phyloP scores from a whole-genome alignment of 495 filamentous ascomycete genomes.

The Acidiella bohemica region DNA sequence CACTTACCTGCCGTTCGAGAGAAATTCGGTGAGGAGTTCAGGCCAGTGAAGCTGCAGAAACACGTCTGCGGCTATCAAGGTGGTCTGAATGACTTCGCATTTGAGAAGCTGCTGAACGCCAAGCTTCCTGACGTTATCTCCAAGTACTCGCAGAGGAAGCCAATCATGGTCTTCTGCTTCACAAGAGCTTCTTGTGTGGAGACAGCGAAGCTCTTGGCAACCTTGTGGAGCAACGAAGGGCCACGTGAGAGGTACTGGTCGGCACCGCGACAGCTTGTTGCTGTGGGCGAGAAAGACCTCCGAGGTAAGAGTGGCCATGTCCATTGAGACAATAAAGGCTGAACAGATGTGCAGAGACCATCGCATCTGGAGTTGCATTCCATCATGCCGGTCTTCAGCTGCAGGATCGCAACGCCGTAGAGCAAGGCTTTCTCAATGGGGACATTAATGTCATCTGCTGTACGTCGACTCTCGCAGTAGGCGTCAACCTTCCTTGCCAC shows the following conservation, averaged over 20 bases:
- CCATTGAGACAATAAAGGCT: no score
- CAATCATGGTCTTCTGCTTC: slow-evolving; percentile 87
- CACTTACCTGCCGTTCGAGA: slow-evolving; percentile 58
- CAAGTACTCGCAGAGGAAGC: slow-evolving; percentile 64
- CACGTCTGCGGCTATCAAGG: slow-evolving; percentile 66
- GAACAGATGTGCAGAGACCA: slow-evolving; percentile 32
- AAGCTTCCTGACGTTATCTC: slow-evolving; percentile 67
- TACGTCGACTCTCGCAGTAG: slow-evolving; percentile 86
- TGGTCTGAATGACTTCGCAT: slow-evolving; percentile 65
- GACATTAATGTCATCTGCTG: slow-evolving; percentile 83
- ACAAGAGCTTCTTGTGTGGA: slow-evolving; percentile 62
- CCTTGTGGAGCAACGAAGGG: slow-evolving; percentile 46
- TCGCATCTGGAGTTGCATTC: slow-evolving; percentile 68
- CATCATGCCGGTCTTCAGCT: slow-evolving; percentile 80
- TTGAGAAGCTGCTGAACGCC: slow-evolving; percentile 64
- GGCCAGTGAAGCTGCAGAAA: slow-evolving; percentile 78
- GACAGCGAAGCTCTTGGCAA: slow-evolving; percentile 62
- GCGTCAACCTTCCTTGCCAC: slow-evolving; percentile 86
- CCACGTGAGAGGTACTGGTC: slow-evolving; percentile 53
- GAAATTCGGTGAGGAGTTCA: slow-evolving; percentile 81
- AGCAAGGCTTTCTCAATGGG: slow-evolving; percentile 60
- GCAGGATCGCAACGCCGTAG: slow-evolving; percentile 55
- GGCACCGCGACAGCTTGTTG: slow-evolving; percentile 40
- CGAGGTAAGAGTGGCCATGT: no score
- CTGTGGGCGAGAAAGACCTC: slow-evolving; percentile 52